Conservation (phyloP, 192 early-diverging fungal species). For the Coemansia sp. region DNA sequence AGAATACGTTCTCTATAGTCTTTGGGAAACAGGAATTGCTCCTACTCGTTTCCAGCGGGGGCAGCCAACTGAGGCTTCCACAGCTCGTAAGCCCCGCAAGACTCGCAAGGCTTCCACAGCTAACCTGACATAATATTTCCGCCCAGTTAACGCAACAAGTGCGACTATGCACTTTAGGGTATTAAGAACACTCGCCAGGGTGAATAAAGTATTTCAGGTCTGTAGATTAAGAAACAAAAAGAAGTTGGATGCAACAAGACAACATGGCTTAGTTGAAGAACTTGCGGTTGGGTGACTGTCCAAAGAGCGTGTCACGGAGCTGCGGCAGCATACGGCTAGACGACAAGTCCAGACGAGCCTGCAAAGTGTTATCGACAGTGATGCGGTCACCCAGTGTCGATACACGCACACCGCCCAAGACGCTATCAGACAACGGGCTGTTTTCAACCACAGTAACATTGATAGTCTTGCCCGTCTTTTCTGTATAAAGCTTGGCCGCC, state of each 20-base stretch:
- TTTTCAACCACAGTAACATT: conserved; percentile 46
- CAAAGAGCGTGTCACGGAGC: conserved; percentile 87
- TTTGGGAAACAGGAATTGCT: no score
- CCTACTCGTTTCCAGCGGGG: no score
- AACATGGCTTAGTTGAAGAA: conserved; percentile 66
- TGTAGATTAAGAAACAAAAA: background rate
- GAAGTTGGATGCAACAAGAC: background rate
- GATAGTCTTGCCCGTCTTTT: conserved; percentile 52
- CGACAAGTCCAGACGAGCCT: conserved; percentile 81
- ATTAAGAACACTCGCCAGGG: no score
- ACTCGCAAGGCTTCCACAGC: no score
- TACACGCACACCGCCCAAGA: conserved; percentile 88
- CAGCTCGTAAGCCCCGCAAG: no score
- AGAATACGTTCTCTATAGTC: no score
- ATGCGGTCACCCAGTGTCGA: conserved; percentile 76
- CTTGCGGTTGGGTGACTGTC: conserved; percentile 83
- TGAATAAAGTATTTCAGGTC: background rate
- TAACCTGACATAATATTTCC: no score
- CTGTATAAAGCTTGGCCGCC: conserved; percentile 58
- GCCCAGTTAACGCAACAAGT: no score
- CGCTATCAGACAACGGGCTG: conserved; percentile 69
- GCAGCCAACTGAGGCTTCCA: no score
- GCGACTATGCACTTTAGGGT: no score
- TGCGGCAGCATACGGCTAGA: conserved; percentile 90
- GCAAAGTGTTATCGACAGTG: conserved; percentile 85